A percentile compares a stretch with the other conserved stretches of the same genome.
These are phyloP conservation scores for Xylariaceae sp. DNA, from an alignment of 2,329 filamentous ascomycete genomes.

Conservation along the genomic window DNA sequence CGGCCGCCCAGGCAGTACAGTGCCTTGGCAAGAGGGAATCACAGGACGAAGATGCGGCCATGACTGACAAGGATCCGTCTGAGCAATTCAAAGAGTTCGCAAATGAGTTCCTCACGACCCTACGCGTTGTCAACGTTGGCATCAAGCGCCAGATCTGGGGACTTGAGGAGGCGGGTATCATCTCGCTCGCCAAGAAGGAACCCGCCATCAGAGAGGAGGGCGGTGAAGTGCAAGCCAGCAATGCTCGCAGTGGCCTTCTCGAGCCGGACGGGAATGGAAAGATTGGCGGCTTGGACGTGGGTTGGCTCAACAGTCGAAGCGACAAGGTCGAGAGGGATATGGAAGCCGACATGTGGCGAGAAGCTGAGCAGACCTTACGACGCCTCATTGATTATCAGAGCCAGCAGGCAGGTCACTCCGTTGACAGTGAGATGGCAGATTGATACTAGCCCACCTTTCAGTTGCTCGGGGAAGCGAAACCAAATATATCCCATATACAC, in stretches of 20 bases:
- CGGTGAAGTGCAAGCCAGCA: slow-evolving; percentile 20
- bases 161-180: slow-evolving; percentile 75
- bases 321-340: slow-evolving; percentile 78
- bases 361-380: slow-evolving; percentile 22
- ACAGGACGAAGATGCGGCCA: slow-evolving; percentile 24
- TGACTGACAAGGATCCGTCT: slow-evolving; percentile 47
- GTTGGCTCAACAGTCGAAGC: slow-evolving; percentile 83
- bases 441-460: no score
- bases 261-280: slow-evolving; percentile 53
- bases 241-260: slow-evolving; percentile 35
- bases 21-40: slow-evolving; percentile 52
- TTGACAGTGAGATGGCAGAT: not conserved
- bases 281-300: slow-evolving; percentile 69
- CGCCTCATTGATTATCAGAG: slow-evolving; percentile 14
- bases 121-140: slow-evolving; percentile 71
- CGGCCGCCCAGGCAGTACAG: slow-evolving; percentile 59
- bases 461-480: no score
- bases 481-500: no score
- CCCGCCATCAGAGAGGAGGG: slow-evolving; percentile 19
- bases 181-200: slow-evolving; percentile 44
- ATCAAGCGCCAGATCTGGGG: slow-evolving; percentile 74
- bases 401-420: not conserved
- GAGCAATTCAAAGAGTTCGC: slow-evolving; percentile 56
- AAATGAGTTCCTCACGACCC: slow-evolving; percentile 64
- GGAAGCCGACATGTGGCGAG: slow-evolving; percentile 72